Evolutionary conservation across 495 filamentous ascomycete genomes (phyloP).

Genomic region (Choiromyces venosus): DNA sequence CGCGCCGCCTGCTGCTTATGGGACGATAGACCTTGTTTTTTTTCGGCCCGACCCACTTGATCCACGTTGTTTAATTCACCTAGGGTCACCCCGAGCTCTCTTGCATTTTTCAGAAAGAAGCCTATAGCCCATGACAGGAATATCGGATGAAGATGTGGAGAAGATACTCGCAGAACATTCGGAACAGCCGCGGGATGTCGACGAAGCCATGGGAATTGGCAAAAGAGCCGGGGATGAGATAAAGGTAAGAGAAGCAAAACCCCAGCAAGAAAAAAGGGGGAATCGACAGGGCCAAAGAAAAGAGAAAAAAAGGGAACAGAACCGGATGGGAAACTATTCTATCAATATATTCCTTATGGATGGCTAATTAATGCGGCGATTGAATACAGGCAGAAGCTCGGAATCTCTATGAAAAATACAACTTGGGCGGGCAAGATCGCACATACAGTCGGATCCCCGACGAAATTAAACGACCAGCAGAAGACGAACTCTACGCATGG

Average conservation of each 20-base stretch:
- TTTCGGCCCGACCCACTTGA: constrained; percentile 3
- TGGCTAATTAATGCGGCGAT: not conserved
- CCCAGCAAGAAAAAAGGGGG: not conserved
- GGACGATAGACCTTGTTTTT: constrained; percentile 2
- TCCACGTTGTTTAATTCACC: not conserved
- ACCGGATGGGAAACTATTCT: not conserved
- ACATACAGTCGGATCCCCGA: constrained; percentile 4
- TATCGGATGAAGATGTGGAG: not conserved
- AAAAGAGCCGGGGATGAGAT: not conserved
- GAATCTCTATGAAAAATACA: constrained; percentile 3
- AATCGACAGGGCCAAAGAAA: not conserved
- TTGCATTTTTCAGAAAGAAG: not conserved
- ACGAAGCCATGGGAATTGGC: constrained; percentile 3
- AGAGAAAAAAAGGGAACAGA: not conserved
- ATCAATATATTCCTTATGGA: not conserved
- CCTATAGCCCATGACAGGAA: constrained; percentile 3
- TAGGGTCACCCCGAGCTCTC: not conserved
- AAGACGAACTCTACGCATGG: constrained; percentile 1
- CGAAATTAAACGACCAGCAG: constrained; percentile 1
- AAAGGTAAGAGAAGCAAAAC: not conserved
- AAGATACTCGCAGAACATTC: constrained; percentile 4
- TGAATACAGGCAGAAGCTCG: not conserved
- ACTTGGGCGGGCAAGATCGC: not conserved
- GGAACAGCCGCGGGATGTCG: constrained; percentile 1
- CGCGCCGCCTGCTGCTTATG: constrained; percentile 1